Evolutionary conservation across 192 early-diverging fungal genomes (phyloP), one percentile per base, ranked within the genome.

Genomic region (Endogone sp.): DNA sequence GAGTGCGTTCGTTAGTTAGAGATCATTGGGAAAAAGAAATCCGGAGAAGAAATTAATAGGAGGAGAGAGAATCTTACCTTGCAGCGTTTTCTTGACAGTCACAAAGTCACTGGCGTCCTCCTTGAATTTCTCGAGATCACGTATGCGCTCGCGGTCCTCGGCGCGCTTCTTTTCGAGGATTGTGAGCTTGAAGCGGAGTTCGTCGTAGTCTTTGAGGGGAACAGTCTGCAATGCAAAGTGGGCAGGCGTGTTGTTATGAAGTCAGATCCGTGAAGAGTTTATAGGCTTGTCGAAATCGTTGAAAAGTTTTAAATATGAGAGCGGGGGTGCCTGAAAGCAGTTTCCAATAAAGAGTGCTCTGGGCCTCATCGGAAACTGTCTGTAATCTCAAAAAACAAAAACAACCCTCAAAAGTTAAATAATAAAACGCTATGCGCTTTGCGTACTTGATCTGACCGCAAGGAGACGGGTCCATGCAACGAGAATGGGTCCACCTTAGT

Each of bases 161-260:
- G 83, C 82, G 11, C 94, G 90, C 78, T 94, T 93, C 59, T 79
- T 78, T 77, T 97, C 93, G 20, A 95, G 76, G 44, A 90, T 84
- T 63, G 81, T 81, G 27, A 94, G 77, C 72, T 93, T 92, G 58
- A 92, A 76, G 13, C 89, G 85, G 29, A 95, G 75, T 61, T 94
- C 94, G 65, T 95, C 93, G 65, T 87, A 82, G 56, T 95, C 90
- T 74, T 89, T 89, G 25, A 88, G 27, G 11, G 89, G 70, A 3
- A 91, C 80, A n/a, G 71, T 82, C 55, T 75, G 75, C 60, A 65
- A 63, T 49, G 37, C 16, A 16, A 16, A 49, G 37, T 11, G 37
- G 16, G 16, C 6, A 11, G 16, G 37, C 9, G 1, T 49, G 37
- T 11, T 16, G 16, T 11, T 49, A 49, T 49, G 37, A 49, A 16